Conservation (phyloP, 164 flowering plant genomes). For the Annona cherimola region DNA sequence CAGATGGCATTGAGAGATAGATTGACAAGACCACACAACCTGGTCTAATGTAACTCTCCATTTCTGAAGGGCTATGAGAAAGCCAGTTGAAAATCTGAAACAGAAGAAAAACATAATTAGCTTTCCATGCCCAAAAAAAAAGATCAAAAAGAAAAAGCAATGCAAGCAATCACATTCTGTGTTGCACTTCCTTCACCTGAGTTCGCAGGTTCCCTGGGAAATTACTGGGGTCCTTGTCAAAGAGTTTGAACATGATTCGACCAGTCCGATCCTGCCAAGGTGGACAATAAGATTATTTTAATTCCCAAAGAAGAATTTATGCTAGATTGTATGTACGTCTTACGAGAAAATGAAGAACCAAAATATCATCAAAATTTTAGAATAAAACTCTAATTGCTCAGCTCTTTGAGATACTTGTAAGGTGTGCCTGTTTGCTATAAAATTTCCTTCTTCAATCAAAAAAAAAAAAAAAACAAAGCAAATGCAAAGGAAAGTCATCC, state of each 20-base stretch:
- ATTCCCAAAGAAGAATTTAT: neutral
- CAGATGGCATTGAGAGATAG: conserved; percentile 59
- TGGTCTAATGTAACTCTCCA: conserved; percentile 94
- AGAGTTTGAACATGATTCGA: conserved; percentile 68
- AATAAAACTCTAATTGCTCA: no score
- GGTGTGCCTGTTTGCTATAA: no score
- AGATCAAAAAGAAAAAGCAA: neutral
- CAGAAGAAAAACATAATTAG: neutral
- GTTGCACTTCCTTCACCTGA: conserved; percentile 35
- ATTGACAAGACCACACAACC: conserved; percentile 83
- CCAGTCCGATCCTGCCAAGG: conserved; percentile 67
- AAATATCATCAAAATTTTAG: no score
- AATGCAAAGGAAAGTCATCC: neutral
- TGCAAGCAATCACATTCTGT: neutral
- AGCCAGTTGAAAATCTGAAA: conserved; percentile 83
- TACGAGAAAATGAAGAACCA: no score
- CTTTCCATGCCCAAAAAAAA: neutral
- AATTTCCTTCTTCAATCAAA: neutral
- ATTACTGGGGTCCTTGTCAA: conserved; percentile 85
- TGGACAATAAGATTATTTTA: conserved; percentile 1
- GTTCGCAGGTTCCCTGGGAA: conserved; percentile 57
- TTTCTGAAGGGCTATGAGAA: conserved; percentile 77
- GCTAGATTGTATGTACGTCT: no score
- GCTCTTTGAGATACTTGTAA: no score
- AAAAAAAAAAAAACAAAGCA: neutral